Conservation (phyloP, 345 rosid species). For the Erysimum cheiranthoides region DNA sequence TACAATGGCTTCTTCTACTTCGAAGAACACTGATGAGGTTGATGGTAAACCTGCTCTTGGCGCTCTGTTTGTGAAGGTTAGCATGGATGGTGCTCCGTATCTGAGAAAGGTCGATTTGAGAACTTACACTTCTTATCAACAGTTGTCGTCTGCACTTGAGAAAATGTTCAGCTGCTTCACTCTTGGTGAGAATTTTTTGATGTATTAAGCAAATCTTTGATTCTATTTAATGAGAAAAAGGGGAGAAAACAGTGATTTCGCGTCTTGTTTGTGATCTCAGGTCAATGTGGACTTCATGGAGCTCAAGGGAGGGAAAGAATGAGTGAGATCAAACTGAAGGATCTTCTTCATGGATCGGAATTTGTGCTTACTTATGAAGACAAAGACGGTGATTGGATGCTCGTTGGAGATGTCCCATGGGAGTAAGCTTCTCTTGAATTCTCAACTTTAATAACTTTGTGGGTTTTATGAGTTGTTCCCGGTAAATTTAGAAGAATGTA, state of each 20-base stretch:
- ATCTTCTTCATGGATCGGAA: constrained; percentile 88
- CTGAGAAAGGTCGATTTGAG: constrained; percentile 88
- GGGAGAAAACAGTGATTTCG: background rate
- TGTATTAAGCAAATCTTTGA: background rate
- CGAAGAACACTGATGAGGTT: constrained; percentile 83
- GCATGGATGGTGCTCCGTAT: constrained; percentile 98
- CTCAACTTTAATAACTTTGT: background rate
- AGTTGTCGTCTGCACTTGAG: constrained; percentile 84
- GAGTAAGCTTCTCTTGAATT: constrained; percentile 61
- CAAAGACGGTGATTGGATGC: constrained; percentile 96
- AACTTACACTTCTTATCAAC: constrained; percentile 68
- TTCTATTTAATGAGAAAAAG: background rate
- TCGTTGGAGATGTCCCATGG: constrained; percentile 99
- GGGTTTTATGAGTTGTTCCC: too few species aligned
- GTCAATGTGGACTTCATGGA: constrained; percentile 75
- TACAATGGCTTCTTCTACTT: constrained; percentile 62
- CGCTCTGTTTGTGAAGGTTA: constrained; percentile 81
- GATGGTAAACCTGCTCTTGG: constrained; percentile 84
- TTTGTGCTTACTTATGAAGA: constrained; percentile 90
- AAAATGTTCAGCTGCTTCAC: constrained; percentile 95
- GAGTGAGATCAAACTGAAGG: constrained; percentile 75
- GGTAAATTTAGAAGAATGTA: background rate
- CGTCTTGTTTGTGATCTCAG: constrained; percentile 45
- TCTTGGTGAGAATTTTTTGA: constrained; percentile 58
- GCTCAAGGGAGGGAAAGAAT: constrained; percentile 66